Base-by-base conservation (phyloP, 768 basidiomycete genomes). In the Leccinum rimulosum region DNA sequence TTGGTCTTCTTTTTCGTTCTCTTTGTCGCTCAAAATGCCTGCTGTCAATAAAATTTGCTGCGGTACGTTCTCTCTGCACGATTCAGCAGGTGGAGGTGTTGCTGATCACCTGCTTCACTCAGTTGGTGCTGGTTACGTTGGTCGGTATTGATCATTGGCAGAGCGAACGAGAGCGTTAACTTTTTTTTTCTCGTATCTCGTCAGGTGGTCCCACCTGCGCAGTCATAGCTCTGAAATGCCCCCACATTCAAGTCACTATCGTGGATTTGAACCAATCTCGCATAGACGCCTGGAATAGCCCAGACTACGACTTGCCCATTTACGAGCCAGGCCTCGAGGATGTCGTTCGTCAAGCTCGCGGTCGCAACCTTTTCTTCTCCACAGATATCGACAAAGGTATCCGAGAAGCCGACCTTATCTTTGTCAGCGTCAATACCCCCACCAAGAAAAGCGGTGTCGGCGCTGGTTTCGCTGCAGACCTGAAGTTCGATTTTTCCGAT, bases 391-490 rank as follows among this genome's bases (percentile, higher is more conserved):
- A 97, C 75, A 87, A 88, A 73, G 94, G 82, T 60, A 97, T 99
- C 71, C 83, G 79, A 63, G 95, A 96, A 76, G 96, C 97, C 35
- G 95, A 99, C 72, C 86, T 98, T 64, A 96, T 98, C 77, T 98
- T 98, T 73, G 96, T 98, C 71, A 92, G 89, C 58, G 96, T 98
- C 68, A 98, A 98, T 79, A 98, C 97, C 9, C 97, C 97, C 19
- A 99, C 97, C 56, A 99, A 99, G 84, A 98, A 97, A 83, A 84
- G 83, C 52, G 96, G 96, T 75, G 90, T 99, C 52, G 97, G 97
- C 68, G 95, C 95, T 61, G 97, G 97, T 58, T 97, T 91, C 76
- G 96, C 96, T 59, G 97, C 97, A 61, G 97, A 99, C 79, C 87
- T 99, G 71, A 97, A 97, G 96, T 98, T 67, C 66, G 89, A 79